Evolutionary conservation across 768 basidiomycete genomes (phyloP).

Genomic region (Naganishia kalamii): DNA sequence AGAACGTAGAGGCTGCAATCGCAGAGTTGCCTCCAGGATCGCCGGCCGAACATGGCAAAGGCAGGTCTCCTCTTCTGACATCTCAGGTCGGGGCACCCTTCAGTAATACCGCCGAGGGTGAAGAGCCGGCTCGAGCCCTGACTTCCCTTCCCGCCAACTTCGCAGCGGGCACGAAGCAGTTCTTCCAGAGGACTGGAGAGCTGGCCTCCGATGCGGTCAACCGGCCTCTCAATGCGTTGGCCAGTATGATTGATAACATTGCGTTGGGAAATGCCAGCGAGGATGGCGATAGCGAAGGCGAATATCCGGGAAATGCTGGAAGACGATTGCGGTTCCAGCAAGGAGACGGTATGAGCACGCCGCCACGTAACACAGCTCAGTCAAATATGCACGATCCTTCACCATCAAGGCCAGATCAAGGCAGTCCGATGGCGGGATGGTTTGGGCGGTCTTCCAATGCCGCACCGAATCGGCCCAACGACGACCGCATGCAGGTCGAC

Average conservation of each 20-base stretch:
- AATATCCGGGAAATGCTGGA: constrained; percentile 1
- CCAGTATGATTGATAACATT: constrained; percentile 79
- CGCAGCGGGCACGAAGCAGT: constrained; percentile 67
- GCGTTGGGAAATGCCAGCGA: constrained; percentile 59
- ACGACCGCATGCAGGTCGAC: constrained; percentile 18
- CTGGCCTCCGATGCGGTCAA: constrained; percentile 58
- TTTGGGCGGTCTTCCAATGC: background rate
- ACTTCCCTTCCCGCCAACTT: constrained; percentile 55
- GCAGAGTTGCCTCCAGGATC: constrained; percentile 60
- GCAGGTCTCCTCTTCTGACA: constrained; percentile 56
- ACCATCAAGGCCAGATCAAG: background rate
- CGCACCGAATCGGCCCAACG: background rate
- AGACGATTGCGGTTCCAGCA: background rate
- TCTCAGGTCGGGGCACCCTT: constrained; percentile 29
- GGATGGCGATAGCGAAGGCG: constrained; percentile 67
- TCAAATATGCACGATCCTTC: background rate
- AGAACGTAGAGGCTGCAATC: constrained; percentile 61
- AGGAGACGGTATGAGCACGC: background rate
- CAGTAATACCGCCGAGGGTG: constrained; percentile 52
- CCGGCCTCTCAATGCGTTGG: constrained; percentile 81
- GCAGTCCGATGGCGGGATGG: background rate
- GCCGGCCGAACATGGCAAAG: constrained; percentile 68
- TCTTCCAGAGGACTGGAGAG: constrained; percentile 84
- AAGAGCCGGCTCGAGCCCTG: constrained; percentile 80
- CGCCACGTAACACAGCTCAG: background rate